Conservation (phyloP, 148 eudicot genomes). For the Heliosperma pusillum region DNA sequence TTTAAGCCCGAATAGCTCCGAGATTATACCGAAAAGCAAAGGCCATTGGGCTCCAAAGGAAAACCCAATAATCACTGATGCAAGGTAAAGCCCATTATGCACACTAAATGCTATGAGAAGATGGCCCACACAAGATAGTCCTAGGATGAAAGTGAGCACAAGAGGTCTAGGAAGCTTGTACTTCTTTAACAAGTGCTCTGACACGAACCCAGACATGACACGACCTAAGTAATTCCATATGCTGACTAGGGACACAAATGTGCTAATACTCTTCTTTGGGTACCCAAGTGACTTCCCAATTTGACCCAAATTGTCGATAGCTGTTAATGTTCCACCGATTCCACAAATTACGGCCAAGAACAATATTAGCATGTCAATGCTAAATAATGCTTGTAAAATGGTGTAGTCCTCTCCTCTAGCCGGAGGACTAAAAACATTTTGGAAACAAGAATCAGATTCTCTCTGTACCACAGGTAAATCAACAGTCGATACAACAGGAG, state of each 20-base stretch:
- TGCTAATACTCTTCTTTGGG: slow-evolving; percentile 29
- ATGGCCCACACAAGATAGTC: slow-evolving; percentile 36
- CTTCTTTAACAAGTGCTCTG: slow-evolving; percentile 33
- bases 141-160: slow-evolving; percentile 31
- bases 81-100: slow-evolving; percentile 34
- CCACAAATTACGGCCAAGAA: slow-evolving; percentile 36
- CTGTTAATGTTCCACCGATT: slow-evolving; percentile 38
- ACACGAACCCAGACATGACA: slow-evolving; percentile 34
- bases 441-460: slow-evolving; percentile 22
- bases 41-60: slow-evolving; percentile 45
- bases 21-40: slow-evolving; percentile 36
- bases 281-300: slow-evolving; percentile 43
- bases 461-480: neutral
- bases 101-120: slow-evolving; percentile 40
- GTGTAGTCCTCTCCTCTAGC: slow-evolving; percentile 41
- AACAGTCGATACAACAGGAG: neutral
- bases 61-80: slow-evolving; percentile 40
- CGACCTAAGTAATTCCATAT: slow-evolving; percentile 49
- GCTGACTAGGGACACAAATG: slow-evolving; percentile 43
- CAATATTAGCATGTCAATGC: slow-evolving; percentile 38
- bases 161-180: slow-evolving; percentile 39
- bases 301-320: slow-evolving; percentile 45
- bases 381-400: slow-evolving; percentile 40
- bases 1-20: slow-evolving; percentile 39
- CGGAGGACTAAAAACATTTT: slow-evolving; percentile 30